Evolutionary conservation across 2,329 filamentous ascomycete genomes (phyloP).

Genomic region (Xylaria sp.): DNA sequence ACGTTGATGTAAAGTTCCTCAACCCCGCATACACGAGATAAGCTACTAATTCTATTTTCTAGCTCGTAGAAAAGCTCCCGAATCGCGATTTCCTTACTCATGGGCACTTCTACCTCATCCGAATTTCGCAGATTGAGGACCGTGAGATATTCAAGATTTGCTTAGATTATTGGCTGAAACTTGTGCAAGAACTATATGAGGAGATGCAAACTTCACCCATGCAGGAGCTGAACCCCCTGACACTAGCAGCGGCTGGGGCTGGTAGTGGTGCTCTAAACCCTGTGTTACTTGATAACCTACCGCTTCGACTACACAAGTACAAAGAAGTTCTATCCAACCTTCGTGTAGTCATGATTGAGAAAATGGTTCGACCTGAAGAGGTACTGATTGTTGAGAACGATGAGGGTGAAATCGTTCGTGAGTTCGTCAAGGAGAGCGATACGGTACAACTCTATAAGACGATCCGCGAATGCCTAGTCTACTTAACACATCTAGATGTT

Average conservation of each 20-base stretch:
- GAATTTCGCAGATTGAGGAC: slow-evolving; percentile 98
- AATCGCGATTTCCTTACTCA: slow-evolving; percentile 95
- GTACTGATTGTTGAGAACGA: slow-evolving; percentile 99
- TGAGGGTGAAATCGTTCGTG: slow-evolving; percentile 96
- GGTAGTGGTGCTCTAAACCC: slow-evolving; percentile 87
- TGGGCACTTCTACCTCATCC: slow-evolving; percentile 96
- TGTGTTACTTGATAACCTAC: slow-evolving; percentile 83
- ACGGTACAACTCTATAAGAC: slow-evolving; percentile 99
- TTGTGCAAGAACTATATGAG: slow-evolving; percentile 97
- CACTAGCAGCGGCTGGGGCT: slow-evolving; percentile 74
- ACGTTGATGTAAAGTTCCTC: slow-evolving; percentile 70
- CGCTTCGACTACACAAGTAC: slow-evolving; percentile 97
- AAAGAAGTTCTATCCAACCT: slow-evolving; percentile 91
- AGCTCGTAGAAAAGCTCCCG: slow-evolving; percentile 93
- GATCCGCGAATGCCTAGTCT: slow-evolving; percentile 94
- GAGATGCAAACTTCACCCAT: slow-evolving; percentile 98
- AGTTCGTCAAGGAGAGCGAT: slow-evolving; percentile 99
- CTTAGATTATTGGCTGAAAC: slow-evolving; percentile 98
- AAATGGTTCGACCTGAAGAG: slow-evolving; percentile 98
- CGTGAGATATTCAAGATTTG: slow-evolving; percentile 99
- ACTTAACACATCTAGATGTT: slow-evolving; percentile 95
- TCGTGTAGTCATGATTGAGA: slow-evolving; percentile 98
- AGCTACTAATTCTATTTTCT: slow-evolving; percentile 29
- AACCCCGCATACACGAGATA: background rate
- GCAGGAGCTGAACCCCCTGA: slow-evolving; percentile 87